Conservation (phyloP, 2,329 filamentous ascomycete species). For the Scedosporium dehoogii region DNA sequence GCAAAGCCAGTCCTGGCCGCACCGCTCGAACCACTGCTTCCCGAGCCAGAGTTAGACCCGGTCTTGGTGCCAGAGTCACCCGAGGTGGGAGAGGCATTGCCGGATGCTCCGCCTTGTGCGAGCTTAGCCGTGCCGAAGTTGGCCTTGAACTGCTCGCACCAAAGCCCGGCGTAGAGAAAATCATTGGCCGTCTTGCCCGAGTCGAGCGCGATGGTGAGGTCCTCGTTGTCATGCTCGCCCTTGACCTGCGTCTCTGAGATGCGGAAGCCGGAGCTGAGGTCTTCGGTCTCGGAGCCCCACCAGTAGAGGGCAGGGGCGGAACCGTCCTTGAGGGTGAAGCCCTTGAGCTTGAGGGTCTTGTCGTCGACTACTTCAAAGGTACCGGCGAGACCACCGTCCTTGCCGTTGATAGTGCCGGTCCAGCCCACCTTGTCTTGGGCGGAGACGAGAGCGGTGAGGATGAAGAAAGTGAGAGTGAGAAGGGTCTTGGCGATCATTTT, state of each 20-base stretch:
- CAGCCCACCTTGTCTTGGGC: constrained; percentile 9
- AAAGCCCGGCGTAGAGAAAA: constrained; percentile 14
- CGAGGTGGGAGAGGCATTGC: neutral
- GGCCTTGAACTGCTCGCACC: constrained; percentile 15
- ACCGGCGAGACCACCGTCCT: constrained; percentile 17
- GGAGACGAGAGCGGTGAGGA: neutral
- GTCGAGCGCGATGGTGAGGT: constrained; percentile 14
- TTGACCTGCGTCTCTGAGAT: constrained; percentile 16
- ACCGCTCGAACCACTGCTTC: neutral
- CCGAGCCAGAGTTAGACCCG: neutral
- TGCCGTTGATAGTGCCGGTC: constrained; percentile 12
- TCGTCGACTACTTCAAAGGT: constrained; percentile 14
- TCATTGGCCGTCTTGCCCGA: constrained; percentile 15
- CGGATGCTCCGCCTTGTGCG: neutral
- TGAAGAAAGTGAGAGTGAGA: neutral
- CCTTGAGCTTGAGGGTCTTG: constrained; percentile 12
- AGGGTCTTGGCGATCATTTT: neutral
- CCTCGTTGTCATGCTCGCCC: constrained; percentile 10
- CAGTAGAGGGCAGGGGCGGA: constrained; percentile 18
- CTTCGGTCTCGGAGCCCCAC: constrained; percentile 15
- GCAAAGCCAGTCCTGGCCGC: neutral
- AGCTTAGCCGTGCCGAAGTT: constrained; percentile 16
- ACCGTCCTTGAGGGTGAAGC: constrained; percentile 16
- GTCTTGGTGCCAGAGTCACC: neutral
- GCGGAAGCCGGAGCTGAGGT: constrained; percentile 16